phyloP scores from a whole-genome alignment of 768 basidiomycete species.

The Psilocybe cubensis region DNA sequence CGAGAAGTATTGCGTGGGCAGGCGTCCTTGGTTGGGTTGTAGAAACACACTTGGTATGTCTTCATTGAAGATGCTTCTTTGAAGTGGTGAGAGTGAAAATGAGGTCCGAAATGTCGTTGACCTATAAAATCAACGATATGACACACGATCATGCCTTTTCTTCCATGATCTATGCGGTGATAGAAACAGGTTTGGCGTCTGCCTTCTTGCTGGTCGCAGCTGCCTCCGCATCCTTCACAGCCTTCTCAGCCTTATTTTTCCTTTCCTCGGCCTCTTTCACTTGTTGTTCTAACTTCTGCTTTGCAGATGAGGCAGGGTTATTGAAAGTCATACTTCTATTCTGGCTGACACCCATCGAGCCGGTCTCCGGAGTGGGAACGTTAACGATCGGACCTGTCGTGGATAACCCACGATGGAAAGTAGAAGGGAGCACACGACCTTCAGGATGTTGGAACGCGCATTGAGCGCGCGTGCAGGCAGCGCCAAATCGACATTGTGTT shows the following conservation, averaged over 20 bases:
- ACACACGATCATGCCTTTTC: background rate
- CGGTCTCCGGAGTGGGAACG: conserved; percentile 64
- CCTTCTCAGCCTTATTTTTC: conserved; percentile 64
- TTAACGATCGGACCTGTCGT: conserved; percentile 62
- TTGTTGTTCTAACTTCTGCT: conserved; percentile 41
- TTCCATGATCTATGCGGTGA: conserved; percentile 35
- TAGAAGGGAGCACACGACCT: conserved; percentile 75
- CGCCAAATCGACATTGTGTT: conserved; percentile 80
- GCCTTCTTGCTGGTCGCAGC: conserved; percentile 60
- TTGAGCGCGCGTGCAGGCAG: conserved; percentile 81
- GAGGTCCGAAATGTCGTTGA: background rate
- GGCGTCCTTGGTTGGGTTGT: background rate
- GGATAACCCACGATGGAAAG: conserved; percentile 81
- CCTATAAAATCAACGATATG: background rate
- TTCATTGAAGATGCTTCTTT: background rate
- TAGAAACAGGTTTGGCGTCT: conserved; percentile 53
- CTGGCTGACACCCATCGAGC: conserved; percentile 68
- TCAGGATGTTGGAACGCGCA: conserved; percentile 94
- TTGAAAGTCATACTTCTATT: conserved; percentile 78
- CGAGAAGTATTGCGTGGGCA: background rate
- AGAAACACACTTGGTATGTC: background rate
- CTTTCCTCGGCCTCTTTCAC: conserved; percentile 70
- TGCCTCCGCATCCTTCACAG: conserved; percentile 66
- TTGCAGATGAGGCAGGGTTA: conserved; percentile 49
- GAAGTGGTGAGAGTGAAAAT: background rate